These are phyloP conservation scores for Kazachstania sp. DNA, from an alignment of 1,139 yeast species.

Conservation along the genomic window DNA sequence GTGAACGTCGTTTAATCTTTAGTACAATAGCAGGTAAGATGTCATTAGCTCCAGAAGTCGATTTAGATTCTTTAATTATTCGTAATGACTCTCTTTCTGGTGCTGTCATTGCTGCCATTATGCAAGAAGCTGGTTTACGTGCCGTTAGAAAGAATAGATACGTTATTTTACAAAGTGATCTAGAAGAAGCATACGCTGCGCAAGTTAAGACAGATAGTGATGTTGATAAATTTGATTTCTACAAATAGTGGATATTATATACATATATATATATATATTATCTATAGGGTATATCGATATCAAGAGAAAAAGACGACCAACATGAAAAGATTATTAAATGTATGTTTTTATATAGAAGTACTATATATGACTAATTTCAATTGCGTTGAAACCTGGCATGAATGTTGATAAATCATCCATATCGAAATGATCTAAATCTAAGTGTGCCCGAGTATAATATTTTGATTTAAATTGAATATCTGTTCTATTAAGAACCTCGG, in stretches of 20 bases:
- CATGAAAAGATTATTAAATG: not conserved
- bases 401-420: constrained; percentile 38
- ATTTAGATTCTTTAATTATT: constrained; percentile 85
- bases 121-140: constrained; percentile 99
- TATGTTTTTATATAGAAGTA: constrained; percentile 11
- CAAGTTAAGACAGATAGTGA: constrained; percentile 95
- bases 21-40: constrained; percentile 93
- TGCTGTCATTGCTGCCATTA: constrained; percentile 95
- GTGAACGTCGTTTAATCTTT: constrained; percentile 94
- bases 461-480: constrained; percentile 22
- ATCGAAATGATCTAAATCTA: constrained; percentile 62
- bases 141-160: constrained; percentile 98
- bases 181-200: constrained; percentile 94
- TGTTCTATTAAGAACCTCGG: constrained; percentile 9
- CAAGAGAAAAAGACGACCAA: not conserved
- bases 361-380: not conserved
- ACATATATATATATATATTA: not conserved
- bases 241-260: constrained; percentile 46
- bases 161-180: constrained; percentile 87
- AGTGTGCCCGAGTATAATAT: constrained; percentile 44
- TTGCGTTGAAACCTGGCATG: constrained; percentile 42
- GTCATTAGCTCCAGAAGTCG: constrained; percentile 97
- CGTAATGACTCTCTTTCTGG: constrained; percentile 97
- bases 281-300: not conserved
- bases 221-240: constrained; percentile 95